phyloP scores from a whole-genome alignment of 495 filamentous ascomycete genomes.

The Cenococcum geophilum region DNA sequence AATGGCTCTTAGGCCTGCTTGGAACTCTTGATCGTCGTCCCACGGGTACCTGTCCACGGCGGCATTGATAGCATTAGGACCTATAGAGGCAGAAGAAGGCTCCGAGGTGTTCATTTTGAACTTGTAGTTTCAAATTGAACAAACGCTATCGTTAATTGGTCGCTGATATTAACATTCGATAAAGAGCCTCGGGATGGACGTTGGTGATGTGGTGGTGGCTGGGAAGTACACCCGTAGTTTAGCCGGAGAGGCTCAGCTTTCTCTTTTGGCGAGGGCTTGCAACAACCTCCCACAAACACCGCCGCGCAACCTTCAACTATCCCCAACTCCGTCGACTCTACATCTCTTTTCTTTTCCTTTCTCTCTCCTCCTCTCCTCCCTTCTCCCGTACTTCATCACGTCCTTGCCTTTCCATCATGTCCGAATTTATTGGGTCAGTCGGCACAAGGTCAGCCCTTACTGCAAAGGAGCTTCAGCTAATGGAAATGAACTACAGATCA shows the following conservation, averaged over 20 bases:
- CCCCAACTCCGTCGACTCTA: not conserved
- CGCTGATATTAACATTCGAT: not conserved
- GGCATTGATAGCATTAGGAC: conserved; percentile 35
- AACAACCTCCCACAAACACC: conserved; percentile 7
- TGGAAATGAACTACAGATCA: conserved; percentile 45
- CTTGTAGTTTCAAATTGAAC: not conserved
- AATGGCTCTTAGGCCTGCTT: conserved; percentile 43
- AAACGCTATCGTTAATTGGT: too few species aligned
- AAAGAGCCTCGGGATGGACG: not conserved
- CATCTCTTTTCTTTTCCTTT: conserved; percentile 6
- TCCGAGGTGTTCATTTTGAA: conserved; percentile 13
- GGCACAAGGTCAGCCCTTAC: not conserved
- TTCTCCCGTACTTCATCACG: conserved; percentile 2
- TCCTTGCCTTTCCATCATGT: conserved; percentile 41
- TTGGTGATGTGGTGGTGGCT: not conserved
- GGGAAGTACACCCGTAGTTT: not conserved
- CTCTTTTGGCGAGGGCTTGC: not conserved
- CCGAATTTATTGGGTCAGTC: conserved; percentile 58
- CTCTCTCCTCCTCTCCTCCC: conserved; percentile 3
- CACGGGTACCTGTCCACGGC: conserved; percentile 49
- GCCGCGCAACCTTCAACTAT: not conserved
- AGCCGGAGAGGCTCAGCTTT: not conserved
- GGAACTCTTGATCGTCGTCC: conserved; percentile 51
- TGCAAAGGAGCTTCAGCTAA: conserved; percentile 10
- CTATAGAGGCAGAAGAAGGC: conserved; percentile 10